Conservation (phyloP, 1,284 basidiomycete genomes). For the Ganoderma lucidum region DNA sequence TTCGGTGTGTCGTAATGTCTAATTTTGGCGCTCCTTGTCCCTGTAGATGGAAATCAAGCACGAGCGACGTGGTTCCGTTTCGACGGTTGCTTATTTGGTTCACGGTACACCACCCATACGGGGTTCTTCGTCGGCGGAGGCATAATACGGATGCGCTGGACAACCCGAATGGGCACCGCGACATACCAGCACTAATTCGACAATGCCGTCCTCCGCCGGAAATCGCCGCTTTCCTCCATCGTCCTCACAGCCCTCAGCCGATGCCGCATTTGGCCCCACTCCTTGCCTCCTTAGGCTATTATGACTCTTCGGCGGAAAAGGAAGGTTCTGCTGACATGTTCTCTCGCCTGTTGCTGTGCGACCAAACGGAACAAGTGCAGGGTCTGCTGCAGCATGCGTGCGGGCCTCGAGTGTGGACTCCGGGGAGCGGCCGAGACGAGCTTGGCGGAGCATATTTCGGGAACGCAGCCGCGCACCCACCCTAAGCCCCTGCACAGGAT, state of each 20-base stretch:
- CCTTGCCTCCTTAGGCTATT: neutral
- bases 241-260: neutral
- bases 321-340: neutral
- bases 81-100: neutral
- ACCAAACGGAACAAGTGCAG: neutral
- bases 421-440: slow-evolving; percentile 1
- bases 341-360: slow-evolving; percentile 1
- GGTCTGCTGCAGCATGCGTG: neutral
- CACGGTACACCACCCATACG: neutral
- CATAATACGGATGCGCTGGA: neutral
- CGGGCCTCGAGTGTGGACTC: neutral
- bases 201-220: slow-evolving; percentile 1
- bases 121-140: neutral
- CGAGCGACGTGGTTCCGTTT: neutral
- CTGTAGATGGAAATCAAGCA: neutral
- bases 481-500: slow-evolving; percentile 4
- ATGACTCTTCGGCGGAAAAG: slow-evolving; percentile 5
- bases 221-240: slow-evolving; percentile 2
- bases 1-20: neutral
- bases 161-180: neutral
- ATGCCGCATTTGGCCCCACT: neutral
- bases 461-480: neutral
- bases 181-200: neutral
- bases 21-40: neutral
- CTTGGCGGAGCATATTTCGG: neutral